A percentile compares a stretch with the other conserved stretches of the same genome.
These are phyloP conservation scores for Eucalyptus cloeziana DNA, from an alignment of 345 rosid species.

Conservation along the genomic window DNA sequence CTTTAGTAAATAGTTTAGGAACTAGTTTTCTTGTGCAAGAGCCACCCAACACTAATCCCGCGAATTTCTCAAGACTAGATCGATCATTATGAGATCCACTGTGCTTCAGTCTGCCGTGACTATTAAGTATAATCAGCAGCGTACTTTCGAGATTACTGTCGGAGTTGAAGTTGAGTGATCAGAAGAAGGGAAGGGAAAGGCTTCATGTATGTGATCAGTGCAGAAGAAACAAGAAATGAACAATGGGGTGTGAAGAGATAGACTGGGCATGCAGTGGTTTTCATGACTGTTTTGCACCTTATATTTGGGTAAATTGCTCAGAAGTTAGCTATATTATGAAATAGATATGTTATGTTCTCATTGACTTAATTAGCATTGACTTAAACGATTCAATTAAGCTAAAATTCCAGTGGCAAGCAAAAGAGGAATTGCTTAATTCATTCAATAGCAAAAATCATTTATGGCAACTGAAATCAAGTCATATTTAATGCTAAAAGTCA, in stretches of 20 bases:
- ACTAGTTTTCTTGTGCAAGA: neutral
- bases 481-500: neutral
- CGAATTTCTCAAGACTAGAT: neutral
- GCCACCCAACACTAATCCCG: neutral
- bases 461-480: neutral
- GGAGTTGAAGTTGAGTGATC: neutral
- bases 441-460: neutral
- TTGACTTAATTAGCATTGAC: neutral
- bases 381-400: neutral
- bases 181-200: neutral
- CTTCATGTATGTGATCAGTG: neutral
- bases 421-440: neutral
- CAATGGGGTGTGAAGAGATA: neutral
- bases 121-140: neutral
- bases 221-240: neutral
- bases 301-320: neutral
- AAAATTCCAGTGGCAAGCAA: neutral
- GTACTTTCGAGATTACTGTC: neutral
- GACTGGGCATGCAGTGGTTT: neutral
- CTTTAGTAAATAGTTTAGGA: neutral
- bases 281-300: neutral
- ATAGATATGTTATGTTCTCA: neutral
- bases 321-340: neutral
- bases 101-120: neutral
- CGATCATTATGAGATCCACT: neutral